Conservation (phyloP, 1,139 yeast species). For the Candida pseudoviswanathii region DNA sequence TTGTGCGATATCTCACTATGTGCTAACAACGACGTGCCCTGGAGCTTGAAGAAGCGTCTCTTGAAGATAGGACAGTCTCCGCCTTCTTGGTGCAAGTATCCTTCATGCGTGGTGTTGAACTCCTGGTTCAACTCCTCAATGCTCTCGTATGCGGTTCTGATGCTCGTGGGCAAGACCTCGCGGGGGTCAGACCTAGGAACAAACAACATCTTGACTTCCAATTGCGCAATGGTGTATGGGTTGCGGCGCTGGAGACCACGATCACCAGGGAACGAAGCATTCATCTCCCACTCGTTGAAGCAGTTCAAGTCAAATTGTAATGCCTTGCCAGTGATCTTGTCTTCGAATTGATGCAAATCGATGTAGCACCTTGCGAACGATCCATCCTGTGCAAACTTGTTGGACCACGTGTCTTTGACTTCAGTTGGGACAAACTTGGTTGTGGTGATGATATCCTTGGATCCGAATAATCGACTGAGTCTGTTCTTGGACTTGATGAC, state of each 20-base stretch:
- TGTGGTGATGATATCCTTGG: slow-evolving; percentile 51
- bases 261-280: slow-evolving; percentile 15
- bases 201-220: slow-evolving; percentile 74
- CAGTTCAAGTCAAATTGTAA: slow-evolving; percentile 59
- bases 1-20: slow-evolving; percentile 64
- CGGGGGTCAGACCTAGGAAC: slow-evolving; percentile 58
- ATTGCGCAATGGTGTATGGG: slow-evolving; percentile 66
- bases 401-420: slow-evolving; percentile 56
- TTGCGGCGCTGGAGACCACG: slow-evolving; percentile 25
- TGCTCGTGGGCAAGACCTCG: slow-evolving; percentile 68
- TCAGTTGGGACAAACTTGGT: slow-evolving; percentile 57
- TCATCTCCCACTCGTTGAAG: slow-evolving; percentile 80
- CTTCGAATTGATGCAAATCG: slow-evolving; percentile 60
- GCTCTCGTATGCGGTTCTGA: slow-evolving; percentile 57
- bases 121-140: slow-evolving; percentile 50
- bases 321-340: slow-evolving; percentile 55
- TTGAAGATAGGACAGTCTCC: slow-evolving; percentile 71
- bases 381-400: slow-evolving; percentile 76
- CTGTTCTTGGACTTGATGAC: slow-evolving; percentile 49
- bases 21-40: slow-evolving; percentile 64
- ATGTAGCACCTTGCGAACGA: slow-evolving; percentile 81
- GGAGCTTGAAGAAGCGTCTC: slow-evolving; percentile 60
- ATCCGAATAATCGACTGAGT: slow-evolving; percentile 50
- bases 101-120: slow-evolving; percentile 46
- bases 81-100: slow-evolving; percentile 75